Base-by-base conservation (phyloP, 2,329 filamentous ascomycete genomes). In the Exutisphaerella laricina region DNA sequence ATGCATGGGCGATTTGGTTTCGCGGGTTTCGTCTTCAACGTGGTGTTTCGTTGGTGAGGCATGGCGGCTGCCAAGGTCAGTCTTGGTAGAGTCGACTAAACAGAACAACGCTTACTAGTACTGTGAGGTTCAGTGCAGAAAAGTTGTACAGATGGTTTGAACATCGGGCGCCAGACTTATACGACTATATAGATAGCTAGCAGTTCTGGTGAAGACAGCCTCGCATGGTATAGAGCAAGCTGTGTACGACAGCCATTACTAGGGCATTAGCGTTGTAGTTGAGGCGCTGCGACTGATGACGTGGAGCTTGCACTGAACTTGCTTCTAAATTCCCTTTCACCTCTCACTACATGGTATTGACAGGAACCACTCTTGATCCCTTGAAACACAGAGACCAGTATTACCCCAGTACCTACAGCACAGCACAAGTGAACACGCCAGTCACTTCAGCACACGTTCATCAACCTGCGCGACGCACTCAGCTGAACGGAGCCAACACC, bases 1-100 rank as follows among this genome's bases (percentile, higher is more conserved):
- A 58, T 55, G 32, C 54, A 55, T n/a, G n/a, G n/a, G 40, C 39
- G 35, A 53, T 37, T 37, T 51, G 46, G 26, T 49, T 30, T 9
- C 50, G 52, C 43, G 54, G 52, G 22, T 44, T 48, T 14, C 31
- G 32, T 17, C 49, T 28, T n/a, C 36, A 25, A 14, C 4, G 14
- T 14, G 12, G 14, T 18, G 25, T 23, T 40, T 20, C 18, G 43
- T 31, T 25, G 26, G 9, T 20, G 17, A 28, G 16, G 17, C 22
- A 18, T 26, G 8, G 13, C 22, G 25, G 32, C 16, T 13, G 7
- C 20, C 21, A 31, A 43, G 32, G 40, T 43, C 32, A 30, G 36
- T 35, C 31, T 31, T 31, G 32, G n/a, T 9, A 7, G n/a, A n/a
- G n/a, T n/a, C n/a, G n/a, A n/a, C n/a, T n/a, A n/a, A n/a, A n/a